A percentile compares a stretch with the other conserved stretches of the same genome.
Evolutionary conservation across 345 rosid genomes (phyloP).

Genomic region (Citrus maxima): DNA sequence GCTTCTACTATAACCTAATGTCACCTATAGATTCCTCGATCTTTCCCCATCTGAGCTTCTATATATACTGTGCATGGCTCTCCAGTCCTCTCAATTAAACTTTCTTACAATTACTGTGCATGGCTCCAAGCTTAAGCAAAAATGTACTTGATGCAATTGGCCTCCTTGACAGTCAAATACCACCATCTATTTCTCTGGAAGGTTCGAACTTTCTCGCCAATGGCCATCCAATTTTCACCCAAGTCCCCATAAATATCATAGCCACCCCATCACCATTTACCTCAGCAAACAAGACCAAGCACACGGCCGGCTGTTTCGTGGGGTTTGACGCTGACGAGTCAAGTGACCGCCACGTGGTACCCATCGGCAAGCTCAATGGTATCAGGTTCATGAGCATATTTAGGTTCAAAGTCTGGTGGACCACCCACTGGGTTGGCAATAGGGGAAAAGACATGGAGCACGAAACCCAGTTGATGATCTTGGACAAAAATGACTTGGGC

Average conservation of each 20-base stretch:
- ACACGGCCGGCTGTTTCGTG: constrained; percentile 23
- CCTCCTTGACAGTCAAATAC: neutral
- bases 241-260: constrained; percentile 15
- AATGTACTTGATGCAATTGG: neutral
- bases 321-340: constrained; percentile 28
- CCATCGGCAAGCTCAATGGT: constrained; percentile 23
- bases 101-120: neutral
- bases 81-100: no score
- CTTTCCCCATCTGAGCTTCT: neutral
- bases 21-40: neutral
- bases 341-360: constrained; percentile 15
- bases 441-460: constrained; percentile 33
- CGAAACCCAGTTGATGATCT: constrained; percentile 36
- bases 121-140: constrained; percentile 31
- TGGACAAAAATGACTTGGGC: constrained; percentile 23
- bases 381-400: constrained; percentile 39
- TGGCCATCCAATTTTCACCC: constrained; percentile 26
- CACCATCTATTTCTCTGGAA: constrained; percentile 7
- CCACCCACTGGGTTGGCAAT: constrained; percentile 38
- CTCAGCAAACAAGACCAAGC: constrained; percentile 1
- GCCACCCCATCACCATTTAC: constrained; percentile 10
- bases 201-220: constrained; percentile 18
- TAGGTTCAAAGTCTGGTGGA: constrained; percentile 49
- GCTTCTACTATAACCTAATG: neutral
- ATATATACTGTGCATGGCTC: constrained; percentile 6